These are phyloP conservation scores for Camellia granthamiana DNA, from an alignment of 148 eudicot species.

Conservation along the genomic window DNA sequence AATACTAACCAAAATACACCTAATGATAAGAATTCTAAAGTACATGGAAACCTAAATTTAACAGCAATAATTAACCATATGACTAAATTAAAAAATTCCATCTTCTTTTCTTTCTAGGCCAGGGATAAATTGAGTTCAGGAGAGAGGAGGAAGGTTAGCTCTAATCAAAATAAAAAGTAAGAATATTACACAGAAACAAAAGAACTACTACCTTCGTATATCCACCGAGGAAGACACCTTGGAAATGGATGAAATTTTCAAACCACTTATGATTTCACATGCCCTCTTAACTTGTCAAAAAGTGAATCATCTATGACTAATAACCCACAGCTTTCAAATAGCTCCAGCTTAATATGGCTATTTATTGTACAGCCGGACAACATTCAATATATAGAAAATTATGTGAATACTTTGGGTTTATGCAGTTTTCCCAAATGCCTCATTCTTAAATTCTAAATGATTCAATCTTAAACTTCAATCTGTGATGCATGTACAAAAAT, in stretches of 20 bases:
- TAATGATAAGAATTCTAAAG: background rate
- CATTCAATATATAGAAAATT: background rate
- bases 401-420: background rate
- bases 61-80: background rate
- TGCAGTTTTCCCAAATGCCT: background rate
- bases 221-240: background rate
- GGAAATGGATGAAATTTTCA: background rate
- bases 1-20: background rate
- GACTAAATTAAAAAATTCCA: background rate
- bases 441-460: background rate
- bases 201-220: background rate
- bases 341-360: background rate
- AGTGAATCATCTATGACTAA: no score
- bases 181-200: no score
- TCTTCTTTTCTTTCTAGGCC: background rate
- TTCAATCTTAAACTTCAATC: background rate
- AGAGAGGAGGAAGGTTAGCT: no score
- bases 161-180: no score
- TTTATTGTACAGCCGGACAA: background rate
- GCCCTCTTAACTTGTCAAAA: no score
- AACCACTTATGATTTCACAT: no score
- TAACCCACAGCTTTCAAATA: background rate
- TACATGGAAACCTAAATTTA: background rate
- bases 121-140: no score
- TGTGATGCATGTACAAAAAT: background rate